A percentile compares a stretch with the other conserved stretches of the same genome.
Conservation (phyloP, 2,329 filamentous ascomycete genomes). For the Didymella lethalis region DNA sequence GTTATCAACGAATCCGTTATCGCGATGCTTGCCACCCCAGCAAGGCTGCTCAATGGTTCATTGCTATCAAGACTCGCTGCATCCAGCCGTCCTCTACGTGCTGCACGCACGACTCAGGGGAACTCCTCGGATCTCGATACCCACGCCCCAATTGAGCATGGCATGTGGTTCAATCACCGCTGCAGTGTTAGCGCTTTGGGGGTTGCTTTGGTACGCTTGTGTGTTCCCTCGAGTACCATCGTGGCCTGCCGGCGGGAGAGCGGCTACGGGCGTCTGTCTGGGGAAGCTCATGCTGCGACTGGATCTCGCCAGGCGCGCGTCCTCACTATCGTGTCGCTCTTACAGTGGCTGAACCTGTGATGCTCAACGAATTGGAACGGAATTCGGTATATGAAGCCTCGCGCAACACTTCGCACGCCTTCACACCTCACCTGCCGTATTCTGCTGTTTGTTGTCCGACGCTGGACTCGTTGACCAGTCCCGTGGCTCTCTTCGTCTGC, state of each 20-base stretch:
- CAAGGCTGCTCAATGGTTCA: slow-evolving; percentile 16
- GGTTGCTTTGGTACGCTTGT: slow-evolving; percentile 28
- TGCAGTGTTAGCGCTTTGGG: slow-evolving; percentile 31
- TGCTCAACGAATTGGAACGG: slow-evolving; percentile 39
- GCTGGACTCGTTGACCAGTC: slow-evolving; percentile 26
- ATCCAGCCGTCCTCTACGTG: slow-evolving; percentile 5
- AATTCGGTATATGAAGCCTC: slow-evolving; percentile 39
- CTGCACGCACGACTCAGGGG: slow-evolving; percentile 35
- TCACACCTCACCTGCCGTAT: slow-evolving; percentile 24
- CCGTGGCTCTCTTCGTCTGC: slow-evolving; percentile 14
- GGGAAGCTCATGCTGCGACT: slow-evolving; percentile 37
- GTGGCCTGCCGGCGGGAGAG: slow-evolving; percentile 36
- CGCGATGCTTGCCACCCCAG: slow-evolving; percentile 32
- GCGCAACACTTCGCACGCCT: slow-evolving; percentile 29
- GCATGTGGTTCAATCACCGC: slow-evolving; percentile 39
- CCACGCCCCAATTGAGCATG: slow-evolving; percentile 36
- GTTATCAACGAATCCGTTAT: slow-evolving; percentile 32
- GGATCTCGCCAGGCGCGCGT: slow-evolving; percentile 18
- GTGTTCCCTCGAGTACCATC: slow-evolving; percentile 30
- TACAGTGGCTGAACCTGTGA: slow-evolving; percentile 29
- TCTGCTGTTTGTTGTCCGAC: slow-evolving; percentile 37
- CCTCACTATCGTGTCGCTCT: slow-evolving; percentile 34
- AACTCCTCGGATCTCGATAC: slow-evolving; percentile 14
- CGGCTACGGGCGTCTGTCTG: slow-evolving; percentile 33
- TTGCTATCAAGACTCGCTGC: slow-evolving; percentile 21